A percentile compares a stretch with the other conserved stretches of the same genome.
These are phyloP conservation scores for Colletotrichum spaethianum DNA, from an alignment of 2,329 filamentous ascomycete genomes.

Conservation along the genomic window DNA sequence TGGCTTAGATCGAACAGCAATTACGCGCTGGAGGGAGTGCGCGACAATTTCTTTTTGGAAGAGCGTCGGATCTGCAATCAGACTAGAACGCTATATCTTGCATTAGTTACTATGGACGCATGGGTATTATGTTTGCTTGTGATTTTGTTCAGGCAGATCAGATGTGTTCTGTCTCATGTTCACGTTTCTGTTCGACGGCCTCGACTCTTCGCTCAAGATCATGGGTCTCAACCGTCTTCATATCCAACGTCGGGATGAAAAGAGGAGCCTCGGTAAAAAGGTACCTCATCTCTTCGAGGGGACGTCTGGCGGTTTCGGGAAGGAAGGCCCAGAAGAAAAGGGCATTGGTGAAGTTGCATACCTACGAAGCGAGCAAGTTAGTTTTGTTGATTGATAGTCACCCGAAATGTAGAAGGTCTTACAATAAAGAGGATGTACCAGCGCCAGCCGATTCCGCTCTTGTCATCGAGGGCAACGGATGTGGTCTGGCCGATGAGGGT, in stretches of 20 bases:
- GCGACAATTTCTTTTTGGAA: neutral
- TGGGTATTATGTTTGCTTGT: constrained; percentile 10
- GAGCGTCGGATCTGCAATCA: neutral
- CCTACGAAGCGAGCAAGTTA: constrained; percentile 21
- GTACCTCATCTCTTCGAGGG: constrained; percentile 78
- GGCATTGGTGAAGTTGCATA: constrained; percentile 72
- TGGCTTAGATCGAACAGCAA: no score
- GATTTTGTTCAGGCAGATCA: neutral
- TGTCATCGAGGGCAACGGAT: constrained; percentile 63
- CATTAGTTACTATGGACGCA: constrained; percentile 18
- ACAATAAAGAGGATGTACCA: constrained; percentile 64
- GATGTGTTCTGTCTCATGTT: constrained; percentile 25
- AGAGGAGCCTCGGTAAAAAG: constrained; percentile 76
- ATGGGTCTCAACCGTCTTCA: constrained; percentile 54
- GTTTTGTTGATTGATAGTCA: neutral
- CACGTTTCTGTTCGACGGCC: constrained; percentile 68
- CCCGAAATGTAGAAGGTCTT: constrained; percentile 23
- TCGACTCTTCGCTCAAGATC: constrained; percentile 73
- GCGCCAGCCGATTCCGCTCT: constrained; percentile 59
- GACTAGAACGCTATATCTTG: constrained; percentile 6
- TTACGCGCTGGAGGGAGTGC: no score
- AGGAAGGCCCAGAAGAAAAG: constrained; percentile 74
- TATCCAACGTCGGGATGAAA: constrained; percentile 72
- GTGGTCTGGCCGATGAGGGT: constrained; percentile 82
- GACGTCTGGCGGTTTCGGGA: constrained; percentile 75